Evolutionary conservation across 495 filamentous ascomycete species (phyloP), one percentile per base, ranked within the genome.

Genomic region (Articulospora tetracladia): DNA sequence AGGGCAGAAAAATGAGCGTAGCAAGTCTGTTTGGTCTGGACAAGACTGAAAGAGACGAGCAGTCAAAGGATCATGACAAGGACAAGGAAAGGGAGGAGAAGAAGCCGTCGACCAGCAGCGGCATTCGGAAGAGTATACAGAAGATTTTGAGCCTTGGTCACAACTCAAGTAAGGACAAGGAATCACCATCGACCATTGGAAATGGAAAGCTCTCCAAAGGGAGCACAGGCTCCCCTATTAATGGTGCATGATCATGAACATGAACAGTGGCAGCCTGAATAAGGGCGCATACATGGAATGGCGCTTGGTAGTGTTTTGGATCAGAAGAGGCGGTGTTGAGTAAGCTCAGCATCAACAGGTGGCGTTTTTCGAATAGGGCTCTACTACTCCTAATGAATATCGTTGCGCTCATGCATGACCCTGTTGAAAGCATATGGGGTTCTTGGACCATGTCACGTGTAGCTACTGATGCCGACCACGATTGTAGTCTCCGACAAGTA

Each of bases 1-100:
- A 69, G 59, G 64, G 58, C 1, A 65, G 66, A 20, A 72, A 72
- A 57, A 61, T 74, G 52, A 69, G 74, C 64, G 46, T 39, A 62
- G 64, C 54, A 64, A 46, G 62, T 23, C 44, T 68, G 32, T 68
- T 65, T 53, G 62, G 66, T 15, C 20, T 60, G 1, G 59, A 64
- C 26, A 63, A 57, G 28, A 23, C 53, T 13, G 46, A 61, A n/a
- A 53, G 44, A n/a, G 49, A 47, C 24, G 44, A 62, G 3, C 34
- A 58, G 0, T 24, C 47, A 26, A 44, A 44, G 17, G 11, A 44
- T 7, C n/a, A 57, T 25, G 51, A 59, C 6, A 52, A 55, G 20
- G 47, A 12, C 22, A 55, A 57, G 23, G 48, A 57, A 6, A 26
- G 28, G 11, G 44, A 54, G 48, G 24, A 51, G 64, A 20, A 66